Conservation (phyloP, 192 early-diverging fungal genomes). For the Coemansia sp. region DNA sequence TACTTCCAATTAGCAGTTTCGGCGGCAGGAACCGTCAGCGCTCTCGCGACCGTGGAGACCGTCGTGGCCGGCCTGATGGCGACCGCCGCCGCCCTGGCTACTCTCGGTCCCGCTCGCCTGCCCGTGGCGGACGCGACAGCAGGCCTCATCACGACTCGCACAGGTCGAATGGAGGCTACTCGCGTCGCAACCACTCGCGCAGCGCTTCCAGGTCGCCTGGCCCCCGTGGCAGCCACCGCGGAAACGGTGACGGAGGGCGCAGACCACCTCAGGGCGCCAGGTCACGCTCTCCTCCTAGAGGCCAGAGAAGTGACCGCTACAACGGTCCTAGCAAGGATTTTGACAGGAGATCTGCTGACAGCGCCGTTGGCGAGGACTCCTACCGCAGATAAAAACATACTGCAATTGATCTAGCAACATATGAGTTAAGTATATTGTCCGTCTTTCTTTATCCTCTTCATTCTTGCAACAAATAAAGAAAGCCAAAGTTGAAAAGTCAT, state of each 20-base stretch:
- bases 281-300: slow-evolving; percentile 13
- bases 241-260: slow-evolving; percentile 15
- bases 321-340: slow-evolving; percentile 1
- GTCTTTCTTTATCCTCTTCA: background rate
- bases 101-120: slow-evolving; percentile 6
- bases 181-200: slow-evolving; percentile 24
- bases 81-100: slow-evolving; percentile 10
- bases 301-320: background rate
- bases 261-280: slow-evolving; percentile 10
- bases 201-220: slow-evolving; percentile 23
- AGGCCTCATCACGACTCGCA: slow-evolving; percentile 20
- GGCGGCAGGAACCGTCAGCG: slow-evolving; percentile 30
- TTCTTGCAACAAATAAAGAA: background rate
- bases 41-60: slow-evolving; percentile 20
- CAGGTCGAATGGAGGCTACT: slow-evolving; percentile 15
- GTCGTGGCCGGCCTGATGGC: background rate
- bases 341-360: slow-evolving; percentile 23
- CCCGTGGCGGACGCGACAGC: slow-evolving; percentile 13
- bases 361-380: slow-evolving; percentile 16
- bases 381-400: background rate
- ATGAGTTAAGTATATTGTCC: too few relatives aligned
- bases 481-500: background rate
- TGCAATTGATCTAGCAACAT: background rate
- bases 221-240: background rate
- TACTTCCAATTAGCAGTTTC: background rate